Evolutionary conservation across 2,329 filamentous ascomycete species (phyloP).

Genomic region (Ophiosphaerella narmari): DNA sequence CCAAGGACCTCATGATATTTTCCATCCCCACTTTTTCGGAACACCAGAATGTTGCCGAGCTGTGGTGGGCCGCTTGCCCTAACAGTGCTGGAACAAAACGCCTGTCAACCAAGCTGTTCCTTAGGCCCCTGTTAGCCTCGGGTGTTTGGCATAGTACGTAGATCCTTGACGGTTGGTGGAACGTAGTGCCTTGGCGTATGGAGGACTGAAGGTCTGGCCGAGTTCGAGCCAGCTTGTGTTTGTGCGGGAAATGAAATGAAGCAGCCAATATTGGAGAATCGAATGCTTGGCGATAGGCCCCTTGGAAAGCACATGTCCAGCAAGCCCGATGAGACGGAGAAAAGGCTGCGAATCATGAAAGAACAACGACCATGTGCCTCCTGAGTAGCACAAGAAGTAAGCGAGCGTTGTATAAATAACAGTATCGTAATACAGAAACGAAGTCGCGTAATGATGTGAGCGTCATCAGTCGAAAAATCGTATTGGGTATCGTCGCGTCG

Average conservation of each 20-base stretch:
- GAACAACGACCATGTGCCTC: constrained; percentile 1
- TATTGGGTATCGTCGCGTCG: constrained; percentile 8
- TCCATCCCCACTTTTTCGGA: no score
- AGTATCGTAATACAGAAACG: constrained; percentile 6
- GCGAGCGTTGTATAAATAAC: constrained; percentile 5
- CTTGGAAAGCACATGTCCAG: no score
- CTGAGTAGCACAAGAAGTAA: constrained; percentile 1
- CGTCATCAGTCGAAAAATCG: constrained; percentile 2
- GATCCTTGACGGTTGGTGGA: constrained; percentile 1
- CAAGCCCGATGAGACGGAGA: no score
- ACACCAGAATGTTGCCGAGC: no score
- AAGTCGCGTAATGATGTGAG: constrained; percentile 3
- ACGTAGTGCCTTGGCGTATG: constrained; percentile 1
- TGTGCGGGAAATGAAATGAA: no score
- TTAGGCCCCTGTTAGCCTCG: no score
- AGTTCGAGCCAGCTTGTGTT: no score
- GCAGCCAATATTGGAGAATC: no score
- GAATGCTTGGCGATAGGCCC: no score
- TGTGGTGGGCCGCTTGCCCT: no score
- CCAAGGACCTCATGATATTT: no score
- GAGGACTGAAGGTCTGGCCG: not conserved
- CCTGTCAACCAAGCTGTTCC: not conserved
- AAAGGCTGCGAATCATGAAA: no score
- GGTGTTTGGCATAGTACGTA: not conserved
- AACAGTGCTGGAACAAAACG: not conserved